These are phyloP conservation scores for Pluteus cervinus DNA, from an alignment of 768 basidiomycete species.

Conservation along the genomic window DNA sequence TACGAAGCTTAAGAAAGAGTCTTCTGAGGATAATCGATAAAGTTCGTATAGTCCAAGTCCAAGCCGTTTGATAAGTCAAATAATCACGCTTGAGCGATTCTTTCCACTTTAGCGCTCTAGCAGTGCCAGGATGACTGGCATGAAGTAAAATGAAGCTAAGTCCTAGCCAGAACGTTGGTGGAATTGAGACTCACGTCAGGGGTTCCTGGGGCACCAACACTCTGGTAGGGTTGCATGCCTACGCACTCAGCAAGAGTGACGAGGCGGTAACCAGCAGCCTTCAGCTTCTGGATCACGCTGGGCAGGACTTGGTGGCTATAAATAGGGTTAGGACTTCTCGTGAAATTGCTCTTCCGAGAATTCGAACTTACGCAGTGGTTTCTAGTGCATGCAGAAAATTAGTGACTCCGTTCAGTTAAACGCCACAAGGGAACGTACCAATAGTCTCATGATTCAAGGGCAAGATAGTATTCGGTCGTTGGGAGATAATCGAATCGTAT, in stretches of 20 bases:
- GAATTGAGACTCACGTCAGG: slow-evolving; percentile 23
- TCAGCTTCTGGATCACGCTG: slow-evolving; percentile 27
- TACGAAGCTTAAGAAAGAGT: too few species aligned
- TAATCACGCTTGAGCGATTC: too few species aligned
- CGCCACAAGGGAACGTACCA: not conserved
- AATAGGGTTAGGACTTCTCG: not conserved
- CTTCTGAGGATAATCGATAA: too few species aligned
- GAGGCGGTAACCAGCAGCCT: slow-evolving; percentile 33
- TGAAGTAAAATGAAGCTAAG: too few species aligned
- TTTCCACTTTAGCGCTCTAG: too few species aligned
- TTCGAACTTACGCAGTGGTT: slow-evolving; percentile 27
- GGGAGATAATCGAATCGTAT: slow-evolving; percentile 1
- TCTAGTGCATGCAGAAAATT: slow-evolving; percentile 13
- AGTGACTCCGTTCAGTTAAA: not conserved
- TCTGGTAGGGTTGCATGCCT: slow-evolving; percentile 30
- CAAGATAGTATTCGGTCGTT: slow-evolving; percentile 3
- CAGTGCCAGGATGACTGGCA: too few species aligned
- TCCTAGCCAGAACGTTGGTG: too few species aligned
- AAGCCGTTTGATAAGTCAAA: too few species aligned
- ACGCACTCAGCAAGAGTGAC: slow-evolving; percentile 37
- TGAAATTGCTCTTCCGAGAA: not conserved
- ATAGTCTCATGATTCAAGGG: slow-evolving; percentile 7
- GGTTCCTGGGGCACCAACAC: slow-evolving; percentile 16
- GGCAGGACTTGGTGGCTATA: slow-evolving; percentile 30
- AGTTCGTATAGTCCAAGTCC: too few species aligned